Evolutionary conservation across 2,329 filamentous ascomycete species (phyloP).

Genomic region (Exophiala bonariae): DNA sequence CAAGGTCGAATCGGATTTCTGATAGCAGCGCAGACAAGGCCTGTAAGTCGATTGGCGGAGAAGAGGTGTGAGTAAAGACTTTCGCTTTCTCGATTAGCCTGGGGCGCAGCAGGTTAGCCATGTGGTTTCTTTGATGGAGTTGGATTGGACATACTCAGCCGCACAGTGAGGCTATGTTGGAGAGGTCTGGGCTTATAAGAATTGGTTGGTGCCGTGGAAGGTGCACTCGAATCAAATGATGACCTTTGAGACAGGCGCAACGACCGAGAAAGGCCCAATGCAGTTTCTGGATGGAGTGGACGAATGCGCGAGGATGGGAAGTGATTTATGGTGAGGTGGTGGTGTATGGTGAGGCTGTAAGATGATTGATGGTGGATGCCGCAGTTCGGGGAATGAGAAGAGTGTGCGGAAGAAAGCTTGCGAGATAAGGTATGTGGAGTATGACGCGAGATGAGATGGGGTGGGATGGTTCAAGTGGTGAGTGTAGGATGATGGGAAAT

Average conservation of each 20-base stretch:
- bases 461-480: no score
- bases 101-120: slow-evolving; percentile 21
- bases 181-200: slow-evolving; percentile 11
- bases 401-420: no score
- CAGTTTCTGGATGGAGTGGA: background rate
- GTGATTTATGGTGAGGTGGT: no score
- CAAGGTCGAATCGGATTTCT: slow-evolving; percentile 4
- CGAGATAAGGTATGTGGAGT: no score
- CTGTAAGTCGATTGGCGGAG: slow-evolving; percentile 8
- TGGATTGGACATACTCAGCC: slow-evolving; percentile 16
- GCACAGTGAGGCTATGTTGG: slow-evolving; percentile 21
- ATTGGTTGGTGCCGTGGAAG: no score
- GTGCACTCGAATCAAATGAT: background rate
- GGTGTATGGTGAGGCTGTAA: no score
- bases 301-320: background rate
- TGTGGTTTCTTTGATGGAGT: slow-evolving; percentile 1
- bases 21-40: background rate
- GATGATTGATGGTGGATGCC: no score
- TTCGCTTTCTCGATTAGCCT: slow-evolving; percentile 14
- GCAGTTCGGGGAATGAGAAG: no score
- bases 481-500: no score
- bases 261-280: no score
- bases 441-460: no score
- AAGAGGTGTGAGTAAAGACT: slow-evolving; percentile 4
- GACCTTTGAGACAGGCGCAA: background rate